Conservation (phyloP, 2,329 filamentous ascomycete species). For the Byssothecium circinans region DNA sequence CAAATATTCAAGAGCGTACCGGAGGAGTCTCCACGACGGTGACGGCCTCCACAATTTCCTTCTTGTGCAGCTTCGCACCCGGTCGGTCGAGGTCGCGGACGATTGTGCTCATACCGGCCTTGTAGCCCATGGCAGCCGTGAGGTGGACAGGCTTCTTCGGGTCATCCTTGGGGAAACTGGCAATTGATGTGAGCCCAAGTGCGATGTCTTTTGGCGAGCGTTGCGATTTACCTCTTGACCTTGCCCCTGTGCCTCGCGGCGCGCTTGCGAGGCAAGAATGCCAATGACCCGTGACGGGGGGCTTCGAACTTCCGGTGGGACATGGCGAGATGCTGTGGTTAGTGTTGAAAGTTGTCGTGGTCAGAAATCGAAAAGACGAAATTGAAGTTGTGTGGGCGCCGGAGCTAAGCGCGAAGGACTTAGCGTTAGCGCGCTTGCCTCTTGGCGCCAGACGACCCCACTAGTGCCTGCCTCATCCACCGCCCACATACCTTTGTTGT, state of each 20-base stretch:
- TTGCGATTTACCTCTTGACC: constrained; percentile 85
- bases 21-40: constrained; percentile 49
- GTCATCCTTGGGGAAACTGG: constrained; percentile 99
- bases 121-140: constrained; percentile 98
- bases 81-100: constrained; percentile 99
- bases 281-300: constrained; percentile 83
- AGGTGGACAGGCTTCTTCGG: constrained; percentile 99
- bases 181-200: constrained; percentile 25
- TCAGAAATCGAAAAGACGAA: constrained; percentile 19
- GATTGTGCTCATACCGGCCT: constrained; percentile 99
- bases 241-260: constrained; percentile 92
- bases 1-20: constrained; percentile 69
- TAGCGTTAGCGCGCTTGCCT: neutral
- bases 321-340: constrained; percentile 46
- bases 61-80: constrained; percentile 98
- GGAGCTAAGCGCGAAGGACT: neutral
- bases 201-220: constrained; percentile 16
- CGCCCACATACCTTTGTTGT: constrained; percentile 13
- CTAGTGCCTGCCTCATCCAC: neutral
- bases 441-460: neutral
- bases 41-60: constrained; percentile 49
- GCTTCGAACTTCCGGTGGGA: constrained; percentile 76
- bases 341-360: constrained; percentile 34
- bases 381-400: constrained; percentile 6
- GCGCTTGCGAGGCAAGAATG: constrained; percentile 70